phyloP scores from a whole-genome alignment of 78 protist species.

The Diacronema lutheri region DNA sequence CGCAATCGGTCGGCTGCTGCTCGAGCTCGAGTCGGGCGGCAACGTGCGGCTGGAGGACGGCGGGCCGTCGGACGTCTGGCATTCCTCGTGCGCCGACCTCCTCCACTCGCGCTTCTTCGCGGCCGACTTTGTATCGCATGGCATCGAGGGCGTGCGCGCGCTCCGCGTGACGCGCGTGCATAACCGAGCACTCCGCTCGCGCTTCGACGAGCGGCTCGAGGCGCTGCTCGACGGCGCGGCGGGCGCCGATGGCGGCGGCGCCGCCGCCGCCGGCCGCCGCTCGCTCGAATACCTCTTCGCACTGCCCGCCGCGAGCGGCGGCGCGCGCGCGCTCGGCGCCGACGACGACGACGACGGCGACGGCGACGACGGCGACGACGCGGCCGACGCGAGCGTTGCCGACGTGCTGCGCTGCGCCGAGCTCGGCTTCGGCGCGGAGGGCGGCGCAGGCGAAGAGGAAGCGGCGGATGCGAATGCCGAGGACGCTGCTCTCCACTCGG shows the following conservation, averaged over 20 bases:
- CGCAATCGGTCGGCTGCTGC: slow-evolving; percentile 36
- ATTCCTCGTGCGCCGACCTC: slow-evolving; percentile 62
- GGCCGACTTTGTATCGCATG: slow-evolving; percentile 1
- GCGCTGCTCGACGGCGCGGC: slow-evolving; percentile 34
- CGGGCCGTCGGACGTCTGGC: slow-evolving; percentile 64
- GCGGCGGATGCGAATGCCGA: no score
- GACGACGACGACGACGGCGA: neutral
- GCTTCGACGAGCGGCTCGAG: slow-evolving; percentile 56
- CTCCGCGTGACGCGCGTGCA: slow-evolving; percentile 58
- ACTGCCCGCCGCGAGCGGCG: no score
- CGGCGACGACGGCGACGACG: neutral
- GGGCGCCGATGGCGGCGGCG: no score
- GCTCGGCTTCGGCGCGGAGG: slow-evolving; percentile 15
- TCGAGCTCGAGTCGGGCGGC: slow-evolving; percentile 76
- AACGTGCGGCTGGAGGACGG: slow-evolving; percentile 79
- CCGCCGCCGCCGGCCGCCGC: slow-evolving; percentile 24
- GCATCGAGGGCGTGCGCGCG: slow-evolving; percentile 19
- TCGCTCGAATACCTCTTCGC: slow-evolving; percentile 59
- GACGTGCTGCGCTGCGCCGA: slow-evolving; percentile 10
- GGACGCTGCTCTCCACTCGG: no score
- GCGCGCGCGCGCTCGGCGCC: no score
- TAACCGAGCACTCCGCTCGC: slow-evolving; percentile 56
- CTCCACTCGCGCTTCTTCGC: slow-evolving; percentile 52
- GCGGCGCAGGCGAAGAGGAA: no score
- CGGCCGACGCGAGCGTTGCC: neutral